Evolutionary conservation across 768 basidiomycete species (phyloP).

Genomic region (Tricholoma flavovirens): DNA sequence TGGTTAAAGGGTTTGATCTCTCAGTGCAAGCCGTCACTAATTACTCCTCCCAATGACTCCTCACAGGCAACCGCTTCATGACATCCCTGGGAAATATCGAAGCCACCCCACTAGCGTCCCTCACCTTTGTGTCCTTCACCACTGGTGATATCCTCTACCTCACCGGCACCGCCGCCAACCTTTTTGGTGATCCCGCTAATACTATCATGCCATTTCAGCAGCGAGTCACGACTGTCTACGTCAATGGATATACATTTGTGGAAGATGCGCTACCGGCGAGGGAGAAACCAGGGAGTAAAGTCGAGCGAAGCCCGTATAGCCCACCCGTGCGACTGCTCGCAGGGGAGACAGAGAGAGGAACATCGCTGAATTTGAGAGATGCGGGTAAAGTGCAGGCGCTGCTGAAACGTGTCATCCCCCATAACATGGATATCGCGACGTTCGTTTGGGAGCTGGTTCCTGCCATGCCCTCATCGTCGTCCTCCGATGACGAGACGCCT

Average conservation of each 20-base stretch:
- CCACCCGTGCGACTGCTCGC: constrained; percentile 50
- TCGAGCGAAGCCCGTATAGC: constrained; percentile 45
- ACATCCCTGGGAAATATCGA: constrained; percentile 61
- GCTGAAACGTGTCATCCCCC: constrained; percentile 36
- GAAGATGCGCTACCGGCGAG: constrained; percentile 50
- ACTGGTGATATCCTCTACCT: constrained; percentile 56
- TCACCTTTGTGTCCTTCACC: constrained; percentile 51
- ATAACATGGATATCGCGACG: constrained; percentile 45
- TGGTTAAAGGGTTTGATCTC: constrained; percentile 24
- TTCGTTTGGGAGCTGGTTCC: constrained; percentile 37
- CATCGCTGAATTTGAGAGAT: constrained; percentile 26
- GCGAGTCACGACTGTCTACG: constrained; percentile 39
- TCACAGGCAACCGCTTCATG: constrained; percentile 54
- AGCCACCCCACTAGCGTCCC: constrained; percentile 47
- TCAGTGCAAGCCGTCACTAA: not conserved
- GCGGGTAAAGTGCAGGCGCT: constrained; percentile 24
- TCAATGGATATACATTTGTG: constrained; percentile 51
- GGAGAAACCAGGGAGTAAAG: constrained; percentile 23
- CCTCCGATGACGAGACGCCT: not conserved
- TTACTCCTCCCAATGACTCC: not conserved
- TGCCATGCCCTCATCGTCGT: constrained; percentile 16
- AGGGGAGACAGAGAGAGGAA: constrained; percentile 33
- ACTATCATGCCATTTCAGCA: constrained; percentile 52
- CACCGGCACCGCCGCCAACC: constrained; percentile 49
- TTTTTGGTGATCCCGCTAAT: constrained; percentile 43